Conservation (phyloP, 441 rosid genomes). For the Bruguiera hainesii region DNA sequence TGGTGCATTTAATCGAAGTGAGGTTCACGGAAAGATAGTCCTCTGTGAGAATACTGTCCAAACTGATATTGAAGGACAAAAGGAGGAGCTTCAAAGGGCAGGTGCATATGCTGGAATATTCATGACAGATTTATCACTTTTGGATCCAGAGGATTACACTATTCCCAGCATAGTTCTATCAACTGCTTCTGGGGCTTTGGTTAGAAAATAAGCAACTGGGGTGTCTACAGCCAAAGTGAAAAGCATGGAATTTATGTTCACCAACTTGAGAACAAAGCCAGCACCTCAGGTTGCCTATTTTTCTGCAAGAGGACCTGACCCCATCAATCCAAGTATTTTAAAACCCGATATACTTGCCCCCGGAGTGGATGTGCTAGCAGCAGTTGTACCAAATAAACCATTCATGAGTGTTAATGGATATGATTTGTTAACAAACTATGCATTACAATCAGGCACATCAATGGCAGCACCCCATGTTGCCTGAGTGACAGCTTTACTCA, state of each 20-base stretch:
- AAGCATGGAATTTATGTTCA: constrained; percentile 39
- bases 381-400: constrained; percentile 22
- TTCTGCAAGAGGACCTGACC: constrained; percentile 70
- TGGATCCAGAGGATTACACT: constrained; percentile 20
- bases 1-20: constrained; percentile 21
- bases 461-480: constrained; percentile 92
- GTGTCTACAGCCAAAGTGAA: constrained; percentile 29
- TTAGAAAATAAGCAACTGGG: constrained; percentile 23
- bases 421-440: constrained; percentile 34
- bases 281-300: constrained; percentile 68
- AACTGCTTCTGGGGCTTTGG: constrained; percentile 12
- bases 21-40: constrained; percentile 37
- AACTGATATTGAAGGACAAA: constrained; percentile 10
- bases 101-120: constrained; percentile 40
- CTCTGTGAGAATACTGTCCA: constrained; percentile 20
- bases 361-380: constrained; percentile 59
- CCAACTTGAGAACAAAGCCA: constrained; percentile 52
- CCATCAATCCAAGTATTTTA: constrained; percentile 50
- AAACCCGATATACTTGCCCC: constrained; percentile 77
- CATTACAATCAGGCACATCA: constrained; percentile 78
- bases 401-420: constrained; percentile 24
- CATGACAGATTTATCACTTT: constrained; percentile 10
- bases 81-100: constrained; percentile 26
- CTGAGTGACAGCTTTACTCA: constrained; percentile 71
- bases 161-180: constrained; percentile 31